Evolutionary conservation across 148 eudicot species (phyloP), one percentile per base, ranked within the genome.

Genomic region (Camellia sinensis): DNA sequence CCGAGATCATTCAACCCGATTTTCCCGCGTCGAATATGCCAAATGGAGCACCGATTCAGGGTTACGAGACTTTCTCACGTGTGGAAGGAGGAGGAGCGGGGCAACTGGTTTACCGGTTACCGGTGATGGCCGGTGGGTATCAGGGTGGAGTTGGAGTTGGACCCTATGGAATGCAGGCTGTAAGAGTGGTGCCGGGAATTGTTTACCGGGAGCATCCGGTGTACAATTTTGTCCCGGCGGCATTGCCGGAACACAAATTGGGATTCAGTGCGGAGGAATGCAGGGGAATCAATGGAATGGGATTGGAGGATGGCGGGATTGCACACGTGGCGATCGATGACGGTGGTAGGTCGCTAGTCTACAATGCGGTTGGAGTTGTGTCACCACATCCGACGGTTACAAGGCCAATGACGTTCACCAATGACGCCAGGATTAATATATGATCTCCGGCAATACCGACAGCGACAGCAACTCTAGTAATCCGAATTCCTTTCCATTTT

Each of bases 191-290:
- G 15, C 68, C 88, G 6, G 86, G 82, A 3, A 72, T 43, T 4
- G 59, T 84, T 17, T 88, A 84, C 82, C 82, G 85, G 70, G 89
- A 85, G 15, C 91, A 85, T 79, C 89, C 81, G 78, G 82, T 88
- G 65, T 88, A 88, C 81, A 83, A 56, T n/a, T 52, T 77, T 13
- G 54, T 56, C 19, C 61, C 84, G 18, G 61, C 60, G 19, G 61
- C 60, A 6, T 44, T 45, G 76, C 29, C 57, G 5, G 37, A 56
- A 22, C 80, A 67, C 44, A 79, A 83, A 60, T 61, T 82, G 79
- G 87, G 81, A 81, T 21, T 13, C 79, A 46, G 29, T 65, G 43
- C 68, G 43, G 68, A 17, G 29, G 75, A 48, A 9, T 21, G 75
- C 6, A 61, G 64, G 22, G 6, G 6, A 7, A n/a, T 18, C 11